A percentile compares a stretch with the other conserved stretches of the same genome.
phyloP scores from a whole-genome alignment of 768 basidiomycete species.

The Lentinula boryana region DNA sequence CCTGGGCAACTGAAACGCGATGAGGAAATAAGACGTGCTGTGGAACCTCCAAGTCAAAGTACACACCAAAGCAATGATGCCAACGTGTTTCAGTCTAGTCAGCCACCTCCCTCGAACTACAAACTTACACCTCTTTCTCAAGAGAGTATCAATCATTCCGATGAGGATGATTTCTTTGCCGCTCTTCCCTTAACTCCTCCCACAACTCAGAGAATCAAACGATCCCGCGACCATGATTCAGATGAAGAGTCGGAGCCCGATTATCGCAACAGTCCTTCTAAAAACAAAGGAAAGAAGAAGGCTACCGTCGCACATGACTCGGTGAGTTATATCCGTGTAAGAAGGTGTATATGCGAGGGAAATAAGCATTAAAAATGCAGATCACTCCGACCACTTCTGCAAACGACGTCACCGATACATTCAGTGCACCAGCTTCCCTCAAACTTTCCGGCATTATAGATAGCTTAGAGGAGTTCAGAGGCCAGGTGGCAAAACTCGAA shows the following conservation, averaged over 20 bases:
- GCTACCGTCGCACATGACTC: not conserved
- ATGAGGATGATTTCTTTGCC: not conserved
- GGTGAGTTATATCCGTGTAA: not conserved
- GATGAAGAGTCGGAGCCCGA: not conserved
- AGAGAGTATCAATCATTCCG: not conserved
- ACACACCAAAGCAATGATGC: not conserved
- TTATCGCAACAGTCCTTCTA: not conserved
- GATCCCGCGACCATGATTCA: not conserved
- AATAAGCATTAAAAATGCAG: not conserved
- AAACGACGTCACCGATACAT: slow-evolving; percentile 2
- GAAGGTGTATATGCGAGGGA: not conserved
- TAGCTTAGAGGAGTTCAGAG: slow-evolving; percentile 10
- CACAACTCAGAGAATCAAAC: not conserved
- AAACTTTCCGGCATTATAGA: slow-evolving; percentile 15
- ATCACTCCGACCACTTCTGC: not conserved
- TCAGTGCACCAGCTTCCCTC: slow-evolving; percentile 13
- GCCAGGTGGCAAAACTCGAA: slow-evolving; percentile 32
- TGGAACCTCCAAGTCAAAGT: not conserved
- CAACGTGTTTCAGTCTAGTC: not conserved
- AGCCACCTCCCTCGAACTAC: not conserved
- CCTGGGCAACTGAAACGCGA: not conserved
- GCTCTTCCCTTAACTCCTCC: slow-evolving; percentile 2
- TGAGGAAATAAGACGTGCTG: not conserved
- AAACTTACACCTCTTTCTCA: not conserved
- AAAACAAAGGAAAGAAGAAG: slow-evolving; percentile 4